Conservation (phyloP, 495 filamentous ascomycete genomes). For the Parachaetomium inaequale region DNA sequence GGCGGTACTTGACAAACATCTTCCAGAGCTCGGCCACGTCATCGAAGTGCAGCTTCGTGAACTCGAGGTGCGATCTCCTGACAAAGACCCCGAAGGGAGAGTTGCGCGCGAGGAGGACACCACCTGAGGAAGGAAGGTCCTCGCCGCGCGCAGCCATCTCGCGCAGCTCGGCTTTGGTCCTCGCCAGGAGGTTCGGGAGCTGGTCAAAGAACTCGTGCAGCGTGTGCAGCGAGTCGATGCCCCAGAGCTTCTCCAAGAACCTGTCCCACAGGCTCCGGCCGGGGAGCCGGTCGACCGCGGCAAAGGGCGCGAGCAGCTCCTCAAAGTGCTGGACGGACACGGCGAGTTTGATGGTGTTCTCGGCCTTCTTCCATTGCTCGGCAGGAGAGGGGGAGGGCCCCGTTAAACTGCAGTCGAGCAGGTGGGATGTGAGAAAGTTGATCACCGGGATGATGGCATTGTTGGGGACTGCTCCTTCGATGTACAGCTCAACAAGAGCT, state of each 20-base stretch:
- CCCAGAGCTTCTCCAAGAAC: conserved; percentile 80
- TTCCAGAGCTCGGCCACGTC: conserved; percentile 75
- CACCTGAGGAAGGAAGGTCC: conserved; percentile 37
- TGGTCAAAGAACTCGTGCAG: conserved; percentile 68
- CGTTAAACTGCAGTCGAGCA: conserved; percentile 50
- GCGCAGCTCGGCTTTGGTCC: conserved; percentile 55
- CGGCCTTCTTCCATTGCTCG: conserved; percentile 39
- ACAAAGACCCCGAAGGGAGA: conserved; percentile 88
- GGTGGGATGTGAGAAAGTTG: conserved; percentile 73
- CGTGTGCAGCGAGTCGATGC: conserved; percentile 72
- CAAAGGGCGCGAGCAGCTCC: conserved; percentile 53
- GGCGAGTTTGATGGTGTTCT: conserved; percentile 48
- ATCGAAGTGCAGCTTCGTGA: conserved; percentile 72
- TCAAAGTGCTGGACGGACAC: conserved; percentile 66
- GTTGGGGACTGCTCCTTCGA: conserved; percentile 68
- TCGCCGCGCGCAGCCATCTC: conserved; percentile 37
- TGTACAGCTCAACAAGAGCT: conserved; percentile 75
- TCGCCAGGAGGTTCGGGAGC: conserved; percentile 55
- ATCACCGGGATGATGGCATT: conserved; percentile 75
- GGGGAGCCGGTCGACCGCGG: conserved; percentile 60
- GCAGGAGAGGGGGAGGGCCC: conserved; percentile 16
- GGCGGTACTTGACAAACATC: conserved; percentile 70
- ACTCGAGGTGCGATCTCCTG: conserved; percentile 72
- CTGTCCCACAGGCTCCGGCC: conserved; percentile 82
- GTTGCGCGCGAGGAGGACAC: conserved; percentile 54